Conservation (phyloP, 2,329 filamentous ascomycete genomes). For the Phyllosticta citribraziliensis region DNA sequence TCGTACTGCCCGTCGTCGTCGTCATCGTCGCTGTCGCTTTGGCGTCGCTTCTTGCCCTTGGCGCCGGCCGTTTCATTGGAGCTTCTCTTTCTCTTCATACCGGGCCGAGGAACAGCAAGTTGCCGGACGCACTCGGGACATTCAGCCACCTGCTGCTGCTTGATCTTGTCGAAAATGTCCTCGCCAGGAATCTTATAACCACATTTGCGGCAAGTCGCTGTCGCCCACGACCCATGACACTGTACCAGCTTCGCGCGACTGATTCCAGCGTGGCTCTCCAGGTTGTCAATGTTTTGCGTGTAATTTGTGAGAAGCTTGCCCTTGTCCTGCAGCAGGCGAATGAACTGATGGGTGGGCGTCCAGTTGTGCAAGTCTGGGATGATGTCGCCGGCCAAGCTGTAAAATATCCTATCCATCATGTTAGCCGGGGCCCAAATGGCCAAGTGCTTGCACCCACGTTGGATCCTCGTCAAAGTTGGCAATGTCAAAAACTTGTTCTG, state of each 20-base stretch:
- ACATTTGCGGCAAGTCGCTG: constrained; percentile 80
- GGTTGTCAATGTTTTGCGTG: constrained; percentile 97
- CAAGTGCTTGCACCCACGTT: constrained; percentile 16
- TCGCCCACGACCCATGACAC: constrained; percentile 93
- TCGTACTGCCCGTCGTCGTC: constrained; percentile 53
- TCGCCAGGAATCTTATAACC: constrained; percentile 63
- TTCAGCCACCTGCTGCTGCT: constrained; percentile 62
- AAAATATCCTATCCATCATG: constrained; percentile 54
- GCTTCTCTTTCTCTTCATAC: constrained; percentile 44
- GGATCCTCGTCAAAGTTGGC: constrained; percentile 77
- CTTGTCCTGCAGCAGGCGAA: constrained; percentile 76
- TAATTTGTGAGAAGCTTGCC: constrained; percentile 92
- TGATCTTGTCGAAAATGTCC: constrained; percentile 69
- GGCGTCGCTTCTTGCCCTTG: constrained; percentile 33
- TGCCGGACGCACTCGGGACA: constrained; percentile 61
- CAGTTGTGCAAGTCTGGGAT: constrained; percentile 69
- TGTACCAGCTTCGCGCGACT: constrained; percentile 74
- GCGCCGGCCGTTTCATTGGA: constrained; percentile 32
- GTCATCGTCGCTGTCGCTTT: constrained; percentile 42
- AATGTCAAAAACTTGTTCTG: constrained; percentile 94
- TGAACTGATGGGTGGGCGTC: constrained; percentile 91
- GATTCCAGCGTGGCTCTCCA: constrained; percentile 81
- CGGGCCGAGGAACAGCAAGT: constrained; percentile 38
- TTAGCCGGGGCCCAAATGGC: background rate
- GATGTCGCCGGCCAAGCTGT: constrained; percentile 83